These are phyloP conservation scores for Carex parvula DNA, from an alignment of 176 grass and related monocot species.

Conservation along the genomic window DNA sequence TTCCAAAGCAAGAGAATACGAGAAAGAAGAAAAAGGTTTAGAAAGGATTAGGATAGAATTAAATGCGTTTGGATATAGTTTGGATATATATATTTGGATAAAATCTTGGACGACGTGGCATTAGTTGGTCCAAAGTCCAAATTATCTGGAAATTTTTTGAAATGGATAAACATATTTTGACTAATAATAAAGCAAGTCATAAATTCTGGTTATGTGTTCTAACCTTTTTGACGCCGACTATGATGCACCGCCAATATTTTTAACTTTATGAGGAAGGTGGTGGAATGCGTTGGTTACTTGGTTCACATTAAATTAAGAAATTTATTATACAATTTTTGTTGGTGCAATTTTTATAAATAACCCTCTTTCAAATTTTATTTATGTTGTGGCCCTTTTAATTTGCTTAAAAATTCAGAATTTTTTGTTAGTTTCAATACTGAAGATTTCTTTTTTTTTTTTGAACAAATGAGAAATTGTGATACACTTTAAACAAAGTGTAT, in stretches of 20 bases:
- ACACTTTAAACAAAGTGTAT: too few relatives aligned
- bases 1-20: not conserved
- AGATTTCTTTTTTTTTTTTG: too few relatives aligned
- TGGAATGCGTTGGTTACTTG: not conserved
- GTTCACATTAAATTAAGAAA: conserved; percentile 16
- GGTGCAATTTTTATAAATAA: not conserved
- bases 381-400: not conserved
- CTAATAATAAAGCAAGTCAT: conserved; percentile 13
- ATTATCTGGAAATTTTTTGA: not conserved
- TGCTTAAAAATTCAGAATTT: not conserved
- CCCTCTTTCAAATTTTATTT: not conserved
- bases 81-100: conserved; percentile 30
- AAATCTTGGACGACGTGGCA: not conserved
- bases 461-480: too few relatives aligned
- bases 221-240: not conserved
- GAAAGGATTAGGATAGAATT: conserved; percentile 26
- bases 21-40: not conserved
- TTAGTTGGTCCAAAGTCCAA: not conserved
- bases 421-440: too few relatives aligned
- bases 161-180: conserved; percentile 21
- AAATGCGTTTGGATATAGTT: conserved; percentile 28
- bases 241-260: conserved; percentile 1
- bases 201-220: not conserved
- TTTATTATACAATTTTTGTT: not conserved
- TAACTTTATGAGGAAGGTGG: not conserved